Evolutionary conservation across 2,329 filamentous ascomycete genomes (phyloP).

Genomic region (Lachnellula subtilissima): DNA sequence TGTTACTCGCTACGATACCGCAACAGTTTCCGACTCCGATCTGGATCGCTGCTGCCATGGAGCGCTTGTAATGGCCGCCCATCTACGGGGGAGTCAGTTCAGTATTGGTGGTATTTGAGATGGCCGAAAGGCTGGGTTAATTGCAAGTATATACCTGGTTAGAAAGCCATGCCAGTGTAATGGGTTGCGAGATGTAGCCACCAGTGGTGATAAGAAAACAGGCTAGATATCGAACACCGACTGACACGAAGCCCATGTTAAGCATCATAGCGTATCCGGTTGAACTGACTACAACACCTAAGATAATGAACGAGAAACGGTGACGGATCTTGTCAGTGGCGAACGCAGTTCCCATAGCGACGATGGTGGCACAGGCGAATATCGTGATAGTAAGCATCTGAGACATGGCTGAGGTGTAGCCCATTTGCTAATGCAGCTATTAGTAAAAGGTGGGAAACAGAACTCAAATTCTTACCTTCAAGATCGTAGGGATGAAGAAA

Average conservation of each 20-base stretch:
- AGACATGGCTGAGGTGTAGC: constrained; percentile 12
- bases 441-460: too few relatives aligned
- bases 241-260: constrained; percentile 36
- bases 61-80: constrained; percentile 23
- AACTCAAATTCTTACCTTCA: background rate
- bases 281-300: constrained; percentile 8
- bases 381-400: constrained; percentile 22
- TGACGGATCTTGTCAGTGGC: constrained; percentile 14
- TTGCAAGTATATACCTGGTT: constrained; percentile 42
- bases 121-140: background rate
- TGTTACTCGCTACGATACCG: constrained; percentile 34
- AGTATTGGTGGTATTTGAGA: background rate
- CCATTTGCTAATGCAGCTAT: constrained; percentile 9
- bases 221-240: constrained; percentile 71
- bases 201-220: constrained; percentile 70
- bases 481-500: constrained; percentile 23
- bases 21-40: constrained; percentile 30
- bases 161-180: constrained; percentile 62
- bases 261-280: constrained; percentile 18
- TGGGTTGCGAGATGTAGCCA: constrained; percentile 81
- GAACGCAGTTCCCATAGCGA: constrained; percentile 9
- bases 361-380: constrained; percentile 11
- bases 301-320: constrained; percentile 19
- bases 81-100: constrained; percentile 16
- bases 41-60: constrained; percentile 28